phyloP scores from a whole-genome alignment of 2,329 filamentous ascomycete species.

The Arthrinium puccinioides region DNA sequence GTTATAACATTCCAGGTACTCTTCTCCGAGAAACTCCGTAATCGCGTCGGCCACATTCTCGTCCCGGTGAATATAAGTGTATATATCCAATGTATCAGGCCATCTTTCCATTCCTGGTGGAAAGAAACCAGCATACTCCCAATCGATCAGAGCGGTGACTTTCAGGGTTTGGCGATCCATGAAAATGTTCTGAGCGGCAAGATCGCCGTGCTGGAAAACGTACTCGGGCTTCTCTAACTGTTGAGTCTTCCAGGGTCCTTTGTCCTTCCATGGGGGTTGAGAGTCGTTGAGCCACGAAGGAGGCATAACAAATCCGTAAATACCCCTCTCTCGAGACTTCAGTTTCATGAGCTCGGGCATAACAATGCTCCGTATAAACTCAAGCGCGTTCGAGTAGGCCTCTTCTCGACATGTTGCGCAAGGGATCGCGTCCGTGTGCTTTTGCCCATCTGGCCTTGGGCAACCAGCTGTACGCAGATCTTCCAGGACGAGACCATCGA shows the following conservation, averaged over 20 bases:
- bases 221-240: background rate
- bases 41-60: background rate
- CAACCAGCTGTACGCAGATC: background rate
- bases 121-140: conserved; percentile 2
- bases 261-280: background rate
- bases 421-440: background rate
- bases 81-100: background rate
- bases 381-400: background rate
- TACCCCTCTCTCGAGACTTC: background rate
- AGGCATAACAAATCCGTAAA: conserved; percentile 2
- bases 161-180: background rate
- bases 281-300: background rate
- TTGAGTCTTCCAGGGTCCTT: background rate
- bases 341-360: background rate
- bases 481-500: background rate
- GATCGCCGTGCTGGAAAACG: conserved; percentile 1
- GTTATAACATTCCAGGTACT: conserved; percentile 1
- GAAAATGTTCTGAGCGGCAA: conserved; percentile 1
- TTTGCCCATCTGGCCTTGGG: background rate
- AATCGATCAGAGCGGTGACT: conserved; percentile 1
- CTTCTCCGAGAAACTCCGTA: background rate
- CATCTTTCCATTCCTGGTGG: conserved; percentile 1
- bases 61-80: background rate
- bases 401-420: background rate
- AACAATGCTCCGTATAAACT: conserved; percentile 1